A percentile compares a stretch with the other conserved stretches of the same genome.
These are phyloP conservation scores for Schizophyllum amplum DNA, from an alignment of 1,284 basidiomycete species.

Conservation along the genomic window DNA sequence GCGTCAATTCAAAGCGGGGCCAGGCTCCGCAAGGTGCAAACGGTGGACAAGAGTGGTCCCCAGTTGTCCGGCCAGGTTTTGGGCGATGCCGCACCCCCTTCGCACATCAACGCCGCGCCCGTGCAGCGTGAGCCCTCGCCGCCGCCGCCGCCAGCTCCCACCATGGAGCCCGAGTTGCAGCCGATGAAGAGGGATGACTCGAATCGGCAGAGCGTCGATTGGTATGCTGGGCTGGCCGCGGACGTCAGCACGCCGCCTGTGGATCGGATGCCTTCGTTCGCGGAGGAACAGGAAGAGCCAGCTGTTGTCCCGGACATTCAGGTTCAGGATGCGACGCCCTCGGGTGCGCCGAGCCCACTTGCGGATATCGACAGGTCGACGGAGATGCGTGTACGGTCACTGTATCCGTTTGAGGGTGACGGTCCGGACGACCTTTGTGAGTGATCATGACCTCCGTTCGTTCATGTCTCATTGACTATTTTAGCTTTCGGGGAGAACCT, in stretches of 20 bases:
- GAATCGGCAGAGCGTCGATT: conserved; percentile 83
- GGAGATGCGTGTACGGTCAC: conserved; percentile 70
- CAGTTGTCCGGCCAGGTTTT: conserved; percentile 69
- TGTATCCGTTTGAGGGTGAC: conserved; percentile 81
- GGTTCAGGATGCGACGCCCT: conserved; percentile 35
- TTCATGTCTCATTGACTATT: conserved; percentile 5
- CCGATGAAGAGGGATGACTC: conserved; percentile 15
- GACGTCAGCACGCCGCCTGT: conserved; percentile 40
- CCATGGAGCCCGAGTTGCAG: not conserved
- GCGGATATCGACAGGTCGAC: conserved; percentile 72
- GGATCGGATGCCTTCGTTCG: conserved; percentile 45
- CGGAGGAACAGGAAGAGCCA: conserved; percentile 48
- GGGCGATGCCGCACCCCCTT: conserved; percentile 68
- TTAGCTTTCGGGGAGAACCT: conserved; percentile 79
- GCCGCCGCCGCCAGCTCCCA: conserved; percentile 18
- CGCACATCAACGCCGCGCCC: conserved; percentile 52
- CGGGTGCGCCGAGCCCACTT: conserved; percentile 41
- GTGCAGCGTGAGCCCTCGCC: conserved; percentile 33
- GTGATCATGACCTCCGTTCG: conserved; percentile 20
- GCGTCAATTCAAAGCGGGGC: conserved; percentile 79
- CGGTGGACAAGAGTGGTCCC: conserved; percentile 77
- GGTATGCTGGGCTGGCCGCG: conserved; percentile 85
- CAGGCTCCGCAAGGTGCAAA: conserved; percentile 70
- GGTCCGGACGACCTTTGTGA: conserved; percentile 81
- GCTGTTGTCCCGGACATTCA: conserved; percentile 46